phyloP scores from a whole-genome alignment of 805 yeast species.

The Yamadazyma scolyti region DNA sequence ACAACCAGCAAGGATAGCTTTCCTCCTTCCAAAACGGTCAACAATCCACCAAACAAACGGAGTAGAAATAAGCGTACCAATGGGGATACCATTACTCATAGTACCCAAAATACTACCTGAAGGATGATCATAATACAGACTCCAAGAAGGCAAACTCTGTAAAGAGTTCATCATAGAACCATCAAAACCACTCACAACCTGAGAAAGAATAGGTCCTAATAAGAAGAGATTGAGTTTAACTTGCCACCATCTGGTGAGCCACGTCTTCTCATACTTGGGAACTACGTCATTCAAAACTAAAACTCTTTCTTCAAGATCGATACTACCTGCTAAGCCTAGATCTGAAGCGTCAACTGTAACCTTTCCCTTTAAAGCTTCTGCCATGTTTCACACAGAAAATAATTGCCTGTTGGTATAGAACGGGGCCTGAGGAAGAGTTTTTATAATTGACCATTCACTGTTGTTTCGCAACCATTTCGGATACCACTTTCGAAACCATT shows the following conservation, averaged over 20 bases:
- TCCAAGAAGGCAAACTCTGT: conserved; percentile 16
- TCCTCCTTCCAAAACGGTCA: conserved; percentile 30
- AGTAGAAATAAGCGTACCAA: conserved; percentile 9
- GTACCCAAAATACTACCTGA: conserved; percentile 31
- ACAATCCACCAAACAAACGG: conserved; percentile 6
- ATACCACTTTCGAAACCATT: too few species aligned
- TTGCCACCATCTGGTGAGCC: conserved; percentile 8
- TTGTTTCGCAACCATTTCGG: too few species aligned
- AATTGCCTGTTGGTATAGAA: too few species aligned
- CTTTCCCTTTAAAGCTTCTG: too few species aligned
- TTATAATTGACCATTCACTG: too few species aligned
- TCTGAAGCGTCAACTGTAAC: too few species aligned
- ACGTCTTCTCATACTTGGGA: conserved; percentile 9
- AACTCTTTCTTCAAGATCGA: conserved; percentile 1
- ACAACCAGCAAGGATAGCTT: conserved; percentile 16
- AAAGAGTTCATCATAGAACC: conserved; percentile 18
- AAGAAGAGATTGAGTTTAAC: conserved; percentile 9
- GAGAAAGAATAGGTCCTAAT: conserved; percentile 8
- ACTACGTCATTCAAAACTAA: conserved; percentile 10
- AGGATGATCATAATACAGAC: conserved; percentile 23
- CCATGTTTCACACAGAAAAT: too few species aligned
- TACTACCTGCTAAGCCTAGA: too few species aligned
- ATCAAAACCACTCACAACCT: conserved; percentile 14
- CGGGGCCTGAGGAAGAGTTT: too few species aligned
- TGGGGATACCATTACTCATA: conserved; percentile 27